A percentile compares a stretch with the other conserved stretches of the same genome.
Conservation (phyloP, 2,329 filamentous ascomycete species). For the Knoxdaviesia capensis region DNA sequence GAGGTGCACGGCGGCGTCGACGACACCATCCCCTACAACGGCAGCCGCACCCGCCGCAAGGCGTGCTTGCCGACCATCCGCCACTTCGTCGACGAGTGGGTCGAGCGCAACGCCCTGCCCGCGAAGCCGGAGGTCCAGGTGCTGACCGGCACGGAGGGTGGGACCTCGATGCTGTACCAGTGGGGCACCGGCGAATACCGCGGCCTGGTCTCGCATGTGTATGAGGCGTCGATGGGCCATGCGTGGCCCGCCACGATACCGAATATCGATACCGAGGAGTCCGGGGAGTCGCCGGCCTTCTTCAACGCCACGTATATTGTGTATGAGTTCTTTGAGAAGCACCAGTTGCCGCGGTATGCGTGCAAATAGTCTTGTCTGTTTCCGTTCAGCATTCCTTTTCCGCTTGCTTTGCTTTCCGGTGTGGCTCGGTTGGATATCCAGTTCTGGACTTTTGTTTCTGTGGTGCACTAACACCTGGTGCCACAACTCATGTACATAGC, state of each 20-base stretch:
- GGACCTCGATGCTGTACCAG: conserved; percentile 10
- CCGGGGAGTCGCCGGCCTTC: no score
- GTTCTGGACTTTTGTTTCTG: no score
- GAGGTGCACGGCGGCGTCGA: conserved; percentile 28
- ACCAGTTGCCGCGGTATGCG: no score
- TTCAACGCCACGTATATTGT: no score
- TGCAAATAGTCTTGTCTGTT: no score
- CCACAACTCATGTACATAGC: no score
- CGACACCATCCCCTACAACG: conserved; percentile 21
- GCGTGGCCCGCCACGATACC: conserved; percentile 17
- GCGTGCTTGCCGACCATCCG: conserved; percentile 21
- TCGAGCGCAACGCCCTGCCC: conserved; percentile 9
- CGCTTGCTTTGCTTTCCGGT: no score
- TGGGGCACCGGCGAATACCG: conserved; percentile 13
- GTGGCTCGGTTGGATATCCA: no score
- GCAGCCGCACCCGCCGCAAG: conserved; percentile 16
- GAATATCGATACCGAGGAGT: conserved; percentile 10
- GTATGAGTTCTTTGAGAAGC: no score
- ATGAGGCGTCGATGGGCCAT: conserved; percentile 12
- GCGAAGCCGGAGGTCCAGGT: conserved; percentile 6
- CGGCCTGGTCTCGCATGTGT: conserved; percentile 12
- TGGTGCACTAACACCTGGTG: no score
- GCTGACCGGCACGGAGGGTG: conserved; percentile 5
- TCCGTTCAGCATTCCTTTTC: no score
- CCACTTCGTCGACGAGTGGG: conserved; percentile 17